These are phyloP conservation scores for Nakazawaea pomicola DNA, from an alignment of 805 yeast species.

Conservation along the genomic window DNA sequence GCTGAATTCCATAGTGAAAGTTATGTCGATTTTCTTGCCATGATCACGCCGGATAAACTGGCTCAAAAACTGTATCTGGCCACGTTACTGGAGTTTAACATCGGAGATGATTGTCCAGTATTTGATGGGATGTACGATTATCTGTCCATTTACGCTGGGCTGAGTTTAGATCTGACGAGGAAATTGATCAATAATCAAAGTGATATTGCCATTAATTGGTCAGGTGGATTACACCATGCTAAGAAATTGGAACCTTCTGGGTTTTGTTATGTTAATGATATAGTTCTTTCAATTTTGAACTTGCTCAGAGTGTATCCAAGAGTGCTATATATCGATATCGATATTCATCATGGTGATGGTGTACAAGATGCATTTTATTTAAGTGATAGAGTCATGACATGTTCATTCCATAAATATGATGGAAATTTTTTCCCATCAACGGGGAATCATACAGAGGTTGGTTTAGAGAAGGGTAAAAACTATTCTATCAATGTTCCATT, in stretches of 20 bases:
- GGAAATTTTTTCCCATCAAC: conserved; percentile 98
- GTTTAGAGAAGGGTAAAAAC: conserved; percentile 84
- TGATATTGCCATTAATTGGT: conserved; percentile 94
- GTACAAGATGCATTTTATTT: conserved; percentile 96
- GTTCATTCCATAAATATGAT: conserved; percentile 87
- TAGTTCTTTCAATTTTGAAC: conserved; percentile 83
- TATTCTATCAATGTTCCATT: conserved; percentile 89
- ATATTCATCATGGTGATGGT: conserved; percentile 96
- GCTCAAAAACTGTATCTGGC: conserved; percentile 43
- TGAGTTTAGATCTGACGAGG: conserved; percentile 88
- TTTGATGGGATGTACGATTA: conserved; percentile 94
- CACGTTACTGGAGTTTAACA: conserved; percentile 67
- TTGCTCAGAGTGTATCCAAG: conserved; percentile 85
- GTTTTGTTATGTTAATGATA: conserved; percentile 92
- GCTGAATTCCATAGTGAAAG: conserved; percentile 83
- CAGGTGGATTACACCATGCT: conserved; percentile 96
- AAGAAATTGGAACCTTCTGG: conserved; percentile 93
- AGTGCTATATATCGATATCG: conserved; percentile 90
- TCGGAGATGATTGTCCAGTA: conserved; percentile 92
- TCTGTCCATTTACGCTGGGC: conserved; percentile 86
- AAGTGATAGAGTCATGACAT: conserved; percentile 94
- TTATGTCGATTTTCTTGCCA: conserved; percentile 69
- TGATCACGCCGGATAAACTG: conserved; percentile 72
- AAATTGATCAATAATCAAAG: conserved; percentile 80
- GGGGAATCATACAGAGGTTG: conserved; percentile 85